phyloP scores from a whole-genome alignment of 1,139 yeast species.

The Kodamaea anthophila region DNA sequence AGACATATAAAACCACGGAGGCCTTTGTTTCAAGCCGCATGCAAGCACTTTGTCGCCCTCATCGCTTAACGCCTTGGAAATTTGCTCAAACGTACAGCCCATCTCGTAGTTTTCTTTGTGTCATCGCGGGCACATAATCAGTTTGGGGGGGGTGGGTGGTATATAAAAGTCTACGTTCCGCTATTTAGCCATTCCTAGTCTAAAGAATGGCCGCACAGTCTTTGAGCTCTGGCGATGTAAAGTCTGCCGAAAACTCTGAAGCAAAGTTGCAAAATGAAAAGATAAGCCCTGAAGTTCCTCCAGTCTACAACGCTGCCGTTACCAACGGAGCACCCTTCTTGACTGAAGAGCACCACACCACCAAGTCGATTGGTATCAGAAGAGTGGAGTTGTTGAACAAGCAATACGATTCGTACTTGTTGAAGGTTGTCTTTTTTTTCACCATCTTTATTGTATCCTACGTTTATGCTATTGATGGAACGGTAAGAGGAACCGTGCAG shows the following conservation, averaged over 20 bases:
- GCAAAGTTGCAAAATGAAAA: neutral
- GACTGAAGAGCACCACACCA: constrained; percentile 2
- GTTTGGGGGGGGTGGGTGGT: too few species aligned
- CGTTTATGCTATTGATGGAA: constrained; percentile 61
- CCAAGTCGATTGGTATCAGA: constrained; percentile 31
- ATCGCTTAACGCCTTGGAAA: too few species aligned
- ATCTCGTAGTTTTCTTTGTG: too few species aligned
- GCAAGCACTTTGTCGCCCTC: too few species aligned
- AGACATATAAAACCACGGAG: too few species aligned
- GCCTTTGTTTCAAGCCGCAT: too few species aligned
- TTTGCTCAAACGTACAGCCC: too few species aligned
- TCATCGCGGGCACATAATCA: too few species aligned
- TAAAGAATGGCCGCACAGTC: constrained; percentile 2
- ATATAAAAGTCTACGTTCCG: too few species aligned
- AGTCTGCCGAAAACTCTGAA: neutral
- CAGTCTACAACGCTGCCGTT: constrained; percentile 1
- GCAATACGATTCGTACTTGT: constrained; percentile 20
- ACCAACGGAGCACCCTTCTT: neutral
- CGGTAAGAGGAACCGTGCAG: constrained; percentile 45
- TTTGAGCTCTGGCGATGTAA: constrained; percentile 2
- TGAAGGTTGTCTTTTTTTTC: constrained; percentile 36
- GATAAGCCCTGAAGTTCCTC: too few species aligned
- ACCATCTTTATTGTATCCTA: constrained; percentile 56
- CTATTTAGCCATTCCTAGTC: too few species aligned
- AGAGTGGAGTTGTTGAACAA: constrained; percentile 36